A percentile compares a stretch with the other conserved stretches of the same genome.
These are phyloP conservation scores for Lecanicillium sp. DNA, from an alignment of 2,329 filamentous ascomycete species.

Conservation along the genomic window DNA sequence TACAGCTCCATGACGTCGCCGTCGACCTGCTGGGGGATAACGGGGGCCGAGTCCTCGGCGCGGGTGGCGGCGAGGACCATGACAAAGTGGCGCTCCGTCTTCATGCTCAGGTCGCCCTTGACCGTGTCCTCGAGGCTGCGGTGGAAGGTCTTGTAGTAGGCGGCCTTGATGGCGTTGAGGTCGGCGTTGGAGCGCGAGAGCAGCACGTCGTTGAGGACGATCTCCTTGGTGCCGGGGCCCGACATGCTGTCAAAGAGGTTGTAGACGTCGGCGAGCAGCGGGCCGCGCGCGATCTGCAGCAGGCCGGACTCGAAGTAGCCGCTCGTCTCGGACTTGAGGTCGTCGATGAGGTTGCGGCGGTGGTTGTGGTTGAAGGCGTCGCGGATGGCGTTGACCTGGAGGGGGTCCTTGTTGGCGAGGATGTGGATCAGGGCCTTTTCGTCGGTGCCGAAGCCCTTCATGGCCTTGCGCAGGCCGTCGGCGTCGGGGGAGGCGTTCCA, in stretches of 20 bases:
- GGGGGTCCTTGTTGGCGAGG: constrained; percentile 67
- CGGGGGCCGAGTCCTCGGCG: constrained; percentile 69
- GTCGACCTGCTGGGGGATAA: constrained; percentile 68
- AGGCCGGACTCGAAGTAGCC: constrained; percentile 70
- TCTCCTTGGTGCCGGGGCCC: constrained; percentile 81
- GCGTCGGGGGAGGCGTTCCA: constrained; percentile 66
- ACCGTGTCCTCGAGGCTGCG: constrained; percentile 66
- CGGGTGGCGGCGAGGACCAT: constrained; percentile 71
- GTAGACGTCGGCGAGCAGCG: constrained; percentile 69
- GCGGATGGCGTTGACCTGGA: constrained; percentile 66
- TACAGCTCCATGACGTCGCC: constrained; percentile 72
- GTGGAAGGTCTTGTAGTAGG: constrained; percentile 64
- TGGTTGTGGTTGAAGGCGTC: constrained; percentile 59
- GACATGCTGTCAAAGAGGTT: constrained; percentile 66
- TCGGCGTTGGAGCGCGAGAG: constrained; percentile 82
- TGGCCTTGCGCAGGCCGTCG: constrained; percentile 67
- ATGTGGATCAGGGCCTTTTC: constrained; percentile 69
- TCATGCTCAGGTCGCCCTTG: constrained; percentile 72
- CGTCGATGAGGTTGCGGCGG: constrained; percentile 63
- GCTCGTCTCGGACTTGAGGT: constrained; percentile 72
- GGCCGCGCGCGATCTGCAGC: constrained; percentile 70
- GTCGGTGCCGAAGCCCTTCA: constrained; percentile 92
- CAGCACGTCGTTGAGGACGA: constrained; percentile 77
- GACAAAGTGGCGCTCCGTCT: constrained; percentile 79
- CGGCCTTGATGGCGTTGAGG: constrained; percentile 74